Percentiles rank a stretch among this genome's conserved stretches.
Conservation (phyloP, 2,329 filamentous ascomycete species). For the Eutypella sp. region DNA sequence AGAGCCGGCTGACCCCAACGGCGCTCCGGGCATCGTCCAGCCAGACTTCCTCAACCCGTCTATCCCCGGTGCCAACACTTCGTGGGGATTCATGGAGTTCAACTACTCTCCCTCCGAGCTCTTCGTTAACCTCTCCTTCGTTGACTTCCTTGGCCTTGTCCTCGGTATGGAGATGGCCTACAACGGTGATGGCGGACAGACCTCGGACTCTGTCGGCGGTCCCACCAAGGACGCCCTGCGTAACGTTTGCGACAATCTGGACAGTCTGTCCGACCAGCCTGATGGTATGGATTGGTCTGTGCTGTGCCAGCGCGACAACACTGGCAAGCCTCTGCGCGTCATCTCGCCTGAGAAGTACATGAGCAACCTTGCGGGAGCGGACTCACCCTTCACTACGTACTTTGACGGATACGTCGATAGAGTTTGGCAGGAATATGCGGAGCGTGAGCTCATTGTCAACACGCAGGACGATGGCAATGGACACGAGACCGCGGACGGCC, state of each 20-base stretch:
- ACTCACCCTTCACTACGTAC: slow-evolving; percentile 25
- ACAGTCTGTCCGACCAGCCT: slow-evolving; percentile 37
- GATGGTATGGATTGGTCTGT: slow-evolving; percentile 51
- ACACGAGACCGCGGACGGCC: slow-evolving; percentile 43
- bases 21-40: slow-evolving; percentile 22
- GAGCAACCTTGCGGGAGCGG: slow-evolving; percentile 11
- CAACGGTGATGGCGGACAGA: slow-evolving; percentile 19
- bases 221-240: slow-evolving; percentile 46
- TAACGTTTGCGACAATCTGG: slow-evolving; percentile 45
- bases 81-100: slow-evolving; percentile 22
- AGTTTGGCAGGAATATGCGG: slow-evolving; percentile 23
- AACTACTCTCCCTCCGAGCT: slow-evolving; percentile 9
- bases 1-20: slow-evolving; percentile 1
- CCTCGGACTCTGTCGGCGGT: slow-evolving; percentile 39
- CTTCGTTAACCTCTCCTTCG: slow-evolving; percentile 20
- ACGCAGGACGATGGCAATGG: slow-evolving; percentile 44
- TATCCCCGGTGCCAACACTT: slow-evolving; percentile 10
- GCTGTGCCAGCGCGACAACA: slow-evolving; percentile 25
- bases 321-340: slow-evolving; percentile 20
- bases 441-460: slow-evolving; percentile 43
- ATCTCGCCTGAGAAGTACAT: slow-evolving; percentile 28
- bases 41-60: slow-evolving; percentile 20
- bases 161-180: slow-evolving; percentile 32
- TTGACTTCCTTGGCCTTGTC: slow-evolving; percentile 24
- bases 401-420: slow-evolving; percentile 23